Base-by-base conservation (phyloP, 2,329 filamentous ascomycete species). In the Clonostachys byssicola region DNA sequence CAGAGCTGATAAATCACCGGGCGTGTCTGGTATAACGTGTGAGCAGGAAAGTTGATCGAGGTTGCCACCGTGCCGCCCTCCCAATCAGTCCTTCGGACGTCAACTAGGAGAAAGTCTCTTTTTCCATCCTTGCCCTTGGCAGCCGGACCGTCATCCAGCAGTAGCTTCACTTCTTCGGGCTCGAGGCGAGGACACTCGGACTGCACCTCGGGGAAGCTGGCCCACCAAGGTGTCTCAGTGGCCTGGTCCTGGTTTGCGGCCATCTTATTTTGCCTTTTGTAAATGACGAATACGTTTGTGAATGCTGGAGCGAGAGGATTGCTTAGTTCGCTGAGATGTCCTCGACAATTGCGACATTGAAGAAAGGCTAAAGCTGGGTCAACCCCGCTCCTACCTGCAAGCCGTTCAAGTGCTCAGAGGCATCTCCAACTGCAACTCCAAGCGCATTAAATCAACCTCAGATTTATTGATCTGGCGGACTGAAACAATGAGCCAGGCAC, bases 1-100 rank as follows among this genome's bases (percentile, higher is more conserved):
- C 74, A 68, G 12, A 75, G 43, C 18, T 50, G 55, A 50, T 76
- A 74, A 1, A 76, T 51, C 0, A 64, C 57, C 0, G 71, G 67
- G 5, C 77, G 63, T 5, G 64, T 67, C 0, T 67, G 64, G 40
- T 68, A 69, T 4, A 78, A 55, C 46, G 64, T 71, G 49, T 77
- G 72, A 1, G 73, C 73, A 1, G 73, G 74, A 5, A 78, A 62
- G 52, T 78, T 77, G 55, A 83, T 63, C 3, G 78, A 79, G 2
- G 69, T 70, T 12, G 63, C 65, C 52, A 83, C 80, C 0, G 75
- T 78, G 41, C 79, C 79, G 40, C 80, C 80, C 78, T 79, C 49
- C 17, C 66, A 64, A 52, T 78, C 54, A 33, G 47, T 53, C 14
- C 54, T 44, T 10, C 74, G 68, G 23, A 78, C 54, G 53, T 77